Base-by-base conservation (phyloP, 345 rosid genomes). In the Hypericum androsaemum region DNA sequence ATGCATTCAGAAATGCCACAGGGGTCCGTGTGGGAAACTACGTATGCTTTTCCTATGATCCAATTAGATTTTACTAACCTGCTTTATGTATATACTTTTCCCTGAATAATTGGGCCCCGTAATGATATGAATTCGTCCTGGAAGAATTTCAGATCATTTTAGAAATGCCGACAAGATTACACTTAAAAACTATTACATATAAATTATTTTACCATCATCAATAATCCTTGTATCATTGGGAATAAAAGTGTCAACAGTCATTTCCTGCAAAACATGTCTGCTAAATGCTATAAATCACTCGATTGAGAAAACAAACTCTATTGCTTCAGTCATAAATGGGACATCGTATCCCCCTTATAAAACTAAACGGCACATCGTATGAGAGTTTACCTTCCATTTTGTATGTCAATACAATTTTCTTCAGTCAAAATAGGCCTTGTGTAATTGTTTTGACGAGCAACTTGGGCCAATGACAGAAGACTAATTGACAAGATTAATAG, bases 61-160 rank as follows among this genome's bases (percentile, higher is more conserved):
- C 32, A 22, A 22, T 22, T 22, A 22, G 32, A 22, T 22, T 1
- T 59, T 14, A 44, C 69, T 60, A 7, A 82, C 98, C 96, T 90
- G 98, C 66, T 90, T 90, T 63, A 84, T 69, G 63, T 90, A 90
- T 69, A 87, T 87, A 60, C 98, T 90, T 74, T 90, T 90, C 69
- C 98, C 98, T 15, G 96, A 87, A 75, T 80, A 90, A 74, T 87
- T 90, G 54, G 98, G 98, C 64, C 98, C 98, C 7, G 96, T 87
- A 56, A 92, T 88, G 72, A 92, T 75, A 70, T 70, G 73, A 64
- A 92, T 76, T 70, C 77, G 76, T 50, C 82, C 98, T 88, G 83
- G 60, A 63, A 49, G n/a, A 65, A 68, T 8, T 53, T 43, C 63
- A 12, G 43, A 60, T 38, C 10, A 39, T 60, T 10, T 43, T 37